Evolutionary conservation across 192 early-diverging fungal genomes (phyloP), one percentile per base, ranked within the genome.

Genomic region (Chytriomyces sp.): DNA sequence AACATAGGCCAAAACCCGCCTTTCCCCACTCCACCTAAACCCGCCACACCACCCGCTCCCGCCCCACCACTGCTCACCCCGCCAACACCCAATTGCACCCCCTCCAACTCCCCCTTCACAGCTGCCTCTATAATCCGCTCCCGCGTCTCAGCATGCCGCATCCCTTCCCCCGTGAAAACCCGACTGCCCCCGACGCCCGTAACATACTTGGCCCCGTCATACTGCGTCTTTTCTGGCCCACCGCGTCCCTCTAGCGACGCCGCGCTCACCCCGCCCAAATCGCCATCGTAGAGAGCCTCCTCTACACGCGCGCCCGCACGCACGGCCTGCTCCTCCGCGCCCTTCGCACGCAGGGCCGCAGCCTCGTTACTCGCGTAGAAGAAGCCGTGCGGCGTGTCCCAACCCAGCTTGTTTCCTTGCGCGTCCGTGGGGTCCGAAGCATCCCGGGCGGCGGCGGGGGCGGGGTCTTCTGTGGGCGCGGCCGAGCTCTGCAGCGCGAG

Each of bases 351-450:
- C 1, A 49, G 44, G 17, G 44, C 44, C 28, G 68, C 68, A 0
- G 39, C 7, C n/a, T 57, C 68, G 57, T 70, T 70, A 3, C 22
- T 22, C 38, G 68, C 68, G 37, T 70, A 70, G 41, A 70, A 70
- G 57, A 70, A 70, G 39, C 68, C 68, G 36, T 70, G 57, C 56
- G 68, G 68, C 41, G 68, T 70, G 37, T 70, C 68, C 68, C 68
- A 70, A 14, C 68, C 68, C 39, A 70, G 39, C 57, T 8, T 17
- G 39, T 58, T 2, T 58, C 14, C 19, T 58, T 17, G 3, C 57
- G 41, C 64, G 10, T 49, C 64, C 8, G 64, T 7, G 8, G 17
- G 12, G 55, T 59, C 26, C 6, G 19, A 19, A 30, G 12, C 4
- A 22, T 12, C 55, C 10, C 36, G 31, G 19, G n/a, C 52, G 22